Conservation (phyloP, 306 rosid genomes). For the Macrotyloma uniflorum region DNA sequence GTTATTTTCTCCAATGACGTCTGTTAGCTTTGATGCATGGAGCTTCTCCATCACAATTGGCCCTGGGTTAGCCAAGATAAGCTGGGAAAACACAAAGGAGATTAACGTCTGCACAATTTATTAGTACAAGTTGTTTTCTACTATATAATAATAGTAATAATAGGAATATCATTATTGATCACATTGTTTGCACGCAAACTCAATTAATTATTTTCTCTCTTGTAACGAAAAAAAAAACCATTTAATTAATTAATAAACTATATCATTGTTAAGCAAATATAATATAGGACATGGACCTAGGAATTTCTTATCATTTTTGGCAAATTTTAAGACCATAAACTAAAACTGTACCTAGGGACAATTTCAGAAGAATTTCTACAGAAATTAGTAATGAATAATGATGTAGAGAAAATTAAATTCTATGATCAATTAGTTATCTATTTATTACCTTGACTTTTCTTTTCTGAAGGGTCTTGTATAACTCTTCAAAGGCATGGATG, state of each 20-base stretch:
- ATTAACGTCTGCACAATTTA: neutral
- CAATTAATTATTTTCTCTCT: neutral
- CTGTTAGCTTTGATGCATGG: slow-evolving; percentile 53
- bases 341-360: slow-evolving; percentile 1
- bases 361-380: neutral
- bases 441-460: slow-evolving; percentile 55
- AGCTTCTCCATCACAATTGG: slow-evolving; percentile 75
- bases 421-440: slow-evolving; percentile 3
- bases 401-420: slow-evolving; percentile 5
- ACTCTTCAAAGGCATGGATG: slow-evolving; percentile 65
- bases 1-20: slow-evolving; percentile 61
- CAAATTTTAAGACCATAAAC: neutral
- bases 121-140: slow-evolving; percentile 21
- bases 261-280: slow-evolving; percentile 36
- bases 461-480: slow-evolving; percentile 57
- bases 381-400: neutral
- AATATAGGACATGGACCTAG: neutral
- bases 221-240: neutral
- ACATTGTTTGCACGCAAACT: slow-evolving; percentile 1
- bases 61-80: slow-evolving; percentile 80
- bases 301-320: neutral
- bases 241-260: neutral
- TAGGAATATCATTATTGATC: neutral
- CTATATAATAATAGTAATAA: neutral
- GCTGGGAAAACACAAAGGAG: slow-evolving; percentile 40